A percentile compares a stretch with the other conserved stretches of the same genome.
Conservation (phyloP, 495 filamentous ascomycete species). For the Talaromyces ruber region DNA sequence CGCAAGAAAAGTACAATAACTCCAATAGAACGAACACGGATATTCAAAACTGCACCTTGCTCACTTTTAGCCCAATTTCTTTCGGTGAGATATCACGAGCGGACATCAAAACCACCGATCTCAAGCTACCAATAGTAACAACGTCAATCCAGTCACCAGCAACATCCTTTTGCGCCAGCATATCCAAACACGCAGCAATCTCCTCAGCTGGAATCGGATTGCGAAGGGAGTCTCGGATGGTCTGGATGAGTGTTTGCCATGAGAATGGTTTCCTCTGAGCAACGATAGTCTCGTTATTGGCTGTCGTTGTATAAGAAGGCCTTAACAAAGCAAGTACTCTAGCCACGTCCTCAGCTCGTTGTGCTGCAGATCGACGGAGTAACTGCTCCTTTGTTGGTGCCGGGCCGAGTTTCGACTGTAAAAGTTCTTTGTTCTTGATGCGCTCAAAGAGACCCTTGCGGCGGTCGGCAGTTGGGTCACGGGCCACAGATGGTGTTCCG, state of each 20-base stretch:
- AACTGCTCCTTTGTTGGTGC: constrained; percentile 35
- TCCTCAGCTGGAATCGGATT: constrained; percentile 32
- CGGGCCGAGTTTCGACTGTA: constrained; percentile 34
- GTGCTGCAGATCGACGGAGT: constrained; percentile 26
- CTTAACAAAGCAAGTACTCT: constrained; percentile 28
- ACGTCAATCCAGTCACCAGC: constrained; percentile 37
- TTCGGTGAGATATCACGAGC: constrained; percentile 30
- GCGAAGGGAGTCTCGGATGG: constrained; percentile 31
- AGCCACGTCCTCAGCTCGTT: constrained; percentile 35
- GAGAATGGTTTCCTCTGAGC: constrained; percentile 33
- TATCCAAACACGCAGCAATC: constrained; percentile 33
- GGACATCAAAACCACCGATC: constrained; percentile 37
- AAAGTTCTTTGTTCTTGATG: constrained; percentile 35
- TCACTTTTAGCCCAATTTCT: constrained; percentile 28
- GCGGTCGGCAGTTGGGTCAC: constrained; percentile 24
- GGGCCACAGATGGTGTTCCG: constrained; percentile 10
- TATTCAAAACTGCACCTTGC: constrained; percentile 21
- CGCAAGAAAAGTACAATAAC: not conserved
- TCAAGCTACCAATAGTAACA: constrained; percentile 31
- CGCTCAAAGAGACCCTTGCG: constrained; percentile 34
- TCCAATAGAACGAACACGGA: not conserved
- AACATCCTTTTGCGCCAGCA: constrained; percentile 29
- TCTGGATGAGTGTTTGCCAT: constrained; percentile 28
- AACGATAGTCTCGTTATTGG: constrained; percentile 24
- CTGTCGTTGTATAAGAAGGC: constrained; percentile 14